These are phyloP conservation scores for Metarhizium brunneum DNA, from an alignment of 2,329 filamentous ascomycete species.

Conservation along the genomic window DNA sequence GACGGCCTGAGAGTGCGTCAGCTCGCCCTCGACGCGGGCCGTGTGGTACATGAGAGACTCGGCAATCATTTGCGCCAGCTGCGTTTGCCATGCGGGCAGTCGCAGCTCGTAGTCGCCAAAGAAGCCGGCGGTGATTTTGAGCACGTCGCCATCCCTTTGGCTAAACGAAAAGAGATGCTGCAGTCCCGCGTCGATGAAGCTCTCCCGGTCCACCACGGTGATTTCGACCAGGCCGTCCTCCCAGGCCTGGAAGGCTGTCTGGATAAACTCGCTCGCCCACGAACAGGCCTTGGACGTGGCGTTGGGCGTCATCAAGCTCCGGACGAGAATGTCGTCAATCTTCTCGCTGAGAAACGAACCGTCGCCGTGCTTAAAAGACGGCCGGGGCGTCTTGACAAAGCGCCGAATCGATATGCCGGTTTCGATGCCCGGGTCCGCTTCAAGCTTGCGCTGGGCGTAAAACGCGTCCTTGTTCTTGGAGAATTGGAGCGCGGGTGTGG, in stretches of 20 bases:
- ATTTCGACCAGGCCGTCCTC: conserved; percentile 12
- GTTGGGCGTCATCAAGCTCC: background rate
- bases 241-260: background rate
- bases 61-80: conserved; percentile 13
- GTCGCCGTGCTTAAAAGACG: background rate
- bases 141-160: conserved; percentile 9
- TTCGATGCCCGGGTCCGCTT: background rate
- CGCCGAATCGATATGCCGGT: background rate
- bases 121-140: conserved; percentile 18
- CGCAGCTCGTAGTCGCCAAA: conserved; percentile 17
- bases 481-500: background rate
- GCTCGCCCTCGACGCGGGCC: conserved; percentile 17
- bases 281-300: background rate
- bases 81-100: conserved; percentile 15
- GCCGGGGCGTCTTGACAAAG: background rate
- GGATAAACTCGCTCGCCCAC: background rate
- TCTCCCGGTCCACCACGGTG: conserved; percentile 14
- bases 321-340: background rate
- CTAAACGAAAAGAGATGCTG: conserved; percentile 17
- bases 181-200: conserved; percentile 17
- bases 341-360: background rate
- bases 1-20: conserved; percentile 19
- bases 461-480: background rate
- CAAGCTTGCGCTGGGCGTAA: background rate
- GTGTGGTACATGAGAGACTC: conserved; percentile 27